Base-by-base conservation (phyloP, 2,329 filamentous ascomycete genomes). In the Diplodia corticola region DNA sequence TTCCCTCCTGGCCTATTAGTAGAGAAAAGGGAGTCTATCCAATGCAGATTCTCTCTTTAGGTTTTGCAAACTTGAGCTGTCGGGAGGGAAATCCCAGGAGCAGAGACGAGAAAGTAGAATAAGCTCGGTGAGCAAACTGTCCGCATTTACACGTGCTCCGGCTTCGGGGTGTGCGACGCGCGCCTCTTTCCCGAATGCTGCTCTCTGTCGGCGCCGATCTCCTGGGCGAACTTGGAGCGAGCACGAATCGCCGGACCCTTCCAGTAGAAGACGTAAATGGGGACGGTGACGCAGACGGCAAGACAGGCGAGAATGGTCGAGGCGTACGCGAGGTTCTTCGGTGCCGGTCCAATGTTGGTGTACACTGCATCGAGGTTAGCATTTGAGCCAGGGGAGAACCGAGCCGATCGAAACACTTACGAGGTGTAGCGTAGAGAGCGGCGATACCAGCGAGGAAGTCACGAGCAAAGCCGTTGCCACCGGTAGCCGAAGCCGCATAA, bases 361-460 rank as follows among this genome's bases (percentile, higher is more conserved):
- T 76, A 75, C 44, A 74, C 73, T 72, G 0, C 76, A 74, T 17
- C 28, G 24, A 22, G 22, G 24, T 28, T 1, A 28, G 9, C 46
- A 51, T 10, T 24, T 15, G 17, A 30, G 66, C 81, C 33, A 80
- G 5, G 6, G 28, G 17, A 28, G 15, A 20, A 17, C 24, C 15
- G 15, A 15, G 28, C 10, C 5, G 10, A 6, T 3, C 2, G 10
- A 20, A 17, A 28, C 10, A 30, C 64, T 61, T 55, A 82, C 54
- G 70, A 0, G 89, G 89, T 0, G 84, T 84, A 0, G 89, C 86
- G 15, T 88, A 89, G 59, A 91, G 81, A 0, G 89, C 90, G 1
- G 91, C 84, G 9, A 91, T 82, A 76, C 90, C 90, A 1, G 90
- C 90, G 0, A 92, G 79, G 76, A 92, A 88, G 73, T 92, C 90